Evolutionary conservation across 352 stramenopile species (phyloP), one percentile per base, ranked within the genome.

Genomic region (Globisporangium spinosum): DNA sequence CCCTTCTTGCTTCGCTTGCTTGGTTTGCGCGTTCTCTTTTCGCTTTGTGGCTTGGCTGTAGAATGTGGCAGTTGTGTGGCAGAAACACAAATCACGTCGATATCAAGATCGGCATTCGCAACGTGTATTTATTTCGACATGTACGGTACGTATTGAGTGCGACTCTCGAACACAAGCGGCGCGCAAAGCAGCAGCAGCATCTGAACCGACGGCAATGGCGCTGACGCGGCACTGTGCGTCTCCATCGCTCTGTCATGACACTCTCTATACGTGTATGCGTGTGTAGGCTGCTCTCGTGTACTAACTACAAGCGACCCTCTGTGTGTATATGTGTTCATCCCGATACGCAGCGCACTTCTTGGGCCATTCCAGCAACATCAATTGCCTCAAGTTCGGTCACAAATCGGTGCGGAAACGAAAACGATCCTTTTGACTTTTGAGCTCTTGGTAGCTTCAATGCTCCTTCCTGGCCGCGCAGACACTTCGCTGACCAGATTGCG

Each of bases 341-440:
- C 15, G 4, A 15, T 8, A 15, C 64, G 51, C 53, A 95, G 87
- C 87, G 15, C 82, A 93, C 65, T 93, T 95, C 70, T 69, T 93
- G 60, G 87, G 77, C 27, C 87, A 95, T 61, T 89, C 85, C 20
- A 90, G 75, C 77, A 89, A 82, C 67, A 85, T 95, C 72, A 95
- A 93, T 65, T 93, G 85, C 58, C 75, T 95, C 58, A 79, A 82
- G 54, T 95, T 95, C 65, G 83, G 87, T 54, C 82, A 74, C 58
- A 95, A 92, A 67, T 95, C 87, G 76, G 87, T 95, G 70, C 20
- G 27, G 23, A 32, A 47, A 9, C 20, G n/a, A 22, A 35, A 45
- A 7, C 9, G 17, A 29, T 27, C 17, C 10, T 20, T 20, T 13
- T 20, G 3, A 27, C 29, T 32, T 32, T 32, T 32, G 29, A 32